Conservation (phyloP, 2,329 filamentous ascomycete genomes). For the Fusarium verrucosum region DNA sequence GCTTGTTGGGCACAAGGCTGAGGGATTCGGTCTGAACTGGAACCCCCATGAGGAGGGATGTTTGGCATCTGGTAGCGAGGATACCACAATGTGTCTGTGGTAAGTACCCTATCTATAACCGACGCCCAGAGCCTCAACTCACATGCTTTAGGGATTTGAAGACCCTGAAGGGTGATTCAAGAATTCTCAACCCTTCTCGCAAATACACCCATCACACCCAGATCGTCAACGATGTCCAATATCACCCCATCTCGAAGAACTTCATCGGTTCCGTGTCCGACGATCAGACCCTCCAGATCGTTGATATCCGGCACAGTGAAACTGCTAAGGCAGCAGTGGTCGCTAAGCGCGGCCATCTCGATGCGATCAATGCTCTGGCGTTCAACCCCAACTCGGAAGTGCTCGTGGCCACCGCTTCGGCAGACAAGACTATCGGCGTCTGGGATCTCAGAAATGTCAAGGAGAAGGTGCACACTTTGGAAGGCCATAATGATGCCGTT, state of each 20-base stretch:
- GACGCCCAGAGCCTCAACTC: slow-evolving; percentile 20
- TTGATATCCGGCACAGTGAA: slow-evolving; percentile 79
- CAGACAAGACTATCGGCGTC: slow-evolving; percentile 92
- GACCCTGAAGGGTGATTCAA: slow-evolving; percentile 74
- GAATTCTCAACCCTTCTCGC: slow-evolving; percentile 73
- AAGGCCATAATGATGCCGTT: slow-evolving; percentile 88
- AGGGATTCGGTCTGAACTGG: slow-evolving; percentile 95
- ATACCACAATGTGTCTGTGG: slow-evolving; percentile 92
- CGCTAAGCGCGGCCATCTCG: slow-evolving; percentile 78
- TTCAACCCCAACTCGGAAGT: slow-evolving; percentile 95
- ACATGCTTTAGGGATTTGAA: slow-evolving; percentile 74
- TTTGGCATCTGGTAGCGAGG: slow-evolving; percentile 90
- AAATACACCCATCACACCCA: slow-evolving; percentile 89
- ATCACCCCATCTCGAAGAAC: slow-evolving; percentile 85
- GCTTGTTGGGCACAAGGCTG: slow-evolving; percentile 82
- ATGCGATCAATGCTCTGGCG: slow-evolving; percentile 94
- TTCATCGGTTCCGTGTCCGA: slow-evolving; percentile 95
- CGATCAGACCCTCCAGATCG: slow-evolving; percentile 89
- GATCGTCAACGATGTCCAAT: slow-evolving; percentile 96
- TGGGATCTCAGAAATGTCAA: slow-evolving; percentile 96
- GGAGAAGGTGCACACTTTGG: slow-evolving; percentile 87
- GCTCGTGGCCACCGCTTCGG: slow-evolving; percentile 89
- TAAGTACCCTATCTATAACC: slow-evolving; percentile 53
- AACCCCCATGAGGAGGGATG: slow-evolving; percentile 84
- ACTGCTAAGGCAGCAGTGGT: slow-evolving; percentile 74